A percentile compares a stretch with the other conserved stretches of the same genome.
phyloP scores from a whole-genome alignment of 805 yeast genomes.

The Candida morakotiae region DNA sequence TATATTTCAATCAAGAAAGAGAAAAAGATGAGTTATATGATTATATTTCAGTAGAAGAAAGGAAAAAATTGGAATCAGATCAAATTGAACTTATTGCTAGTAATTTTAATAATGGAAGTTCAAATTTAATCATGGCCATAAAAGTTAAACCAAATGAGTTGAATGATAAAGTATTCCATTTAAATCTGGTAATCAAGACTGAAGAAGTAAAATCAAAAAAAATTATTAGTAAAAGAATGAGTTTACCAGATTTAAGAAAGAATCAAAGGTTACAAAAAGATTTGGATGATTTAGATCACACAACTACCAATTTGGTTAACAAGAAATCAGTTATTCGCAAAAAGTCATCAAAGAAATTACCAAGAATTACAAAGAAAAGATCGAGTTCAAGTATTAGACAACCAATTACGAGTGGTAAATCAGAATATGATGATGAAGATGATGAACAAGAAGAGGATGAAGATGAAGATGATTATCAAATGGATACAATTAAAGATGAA shows the following conservation, averaged over 20 bases:
- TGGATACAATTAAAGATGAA: neutral
- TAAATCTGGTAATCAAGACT: neutral
- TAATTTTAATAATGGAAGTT: conserved; percentile 8
- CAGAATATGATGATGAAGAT: too few species aligned
- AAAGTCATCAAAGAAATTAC: neutral
- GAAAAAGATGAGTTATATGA: conserved; percentile 2
- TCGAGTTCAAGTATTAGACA: neutral
- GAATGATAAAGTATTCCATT: conserved; percentile 6
- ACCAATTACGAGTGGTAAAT: too few species aligned
- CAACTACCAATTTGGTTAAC: too few species aligned
- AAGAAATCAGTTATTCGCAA: neutral
- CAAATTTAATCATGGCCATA: conserved; percentile 14
- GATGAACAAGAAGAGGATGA: neutral
- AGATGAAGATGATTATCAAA: neutral
- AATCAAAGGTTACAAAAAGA: neutral
- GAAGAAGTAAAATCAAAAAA: neutral
- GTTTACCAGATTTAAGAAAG: conserved; percentile 2
- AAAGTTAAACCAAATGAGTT: conserved; percentile 9
- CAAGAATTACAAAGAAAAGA: neutral
- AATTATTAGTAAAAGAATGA: neutral
- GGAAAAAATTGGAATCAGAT: conserved; percentile 2
- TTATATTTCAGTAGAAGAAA: neutral
- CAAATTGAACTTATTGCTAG: conserved; percentile 12
- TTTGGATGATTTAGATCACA: neutral
- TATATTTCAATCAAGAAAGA: conserved; percentile 12